Evolutionary conservation across 352 stramenopile genomes (phyloP), one percentile per base, ranked within the genome.

Genomic region (Phytopythium montanum): DNA sequence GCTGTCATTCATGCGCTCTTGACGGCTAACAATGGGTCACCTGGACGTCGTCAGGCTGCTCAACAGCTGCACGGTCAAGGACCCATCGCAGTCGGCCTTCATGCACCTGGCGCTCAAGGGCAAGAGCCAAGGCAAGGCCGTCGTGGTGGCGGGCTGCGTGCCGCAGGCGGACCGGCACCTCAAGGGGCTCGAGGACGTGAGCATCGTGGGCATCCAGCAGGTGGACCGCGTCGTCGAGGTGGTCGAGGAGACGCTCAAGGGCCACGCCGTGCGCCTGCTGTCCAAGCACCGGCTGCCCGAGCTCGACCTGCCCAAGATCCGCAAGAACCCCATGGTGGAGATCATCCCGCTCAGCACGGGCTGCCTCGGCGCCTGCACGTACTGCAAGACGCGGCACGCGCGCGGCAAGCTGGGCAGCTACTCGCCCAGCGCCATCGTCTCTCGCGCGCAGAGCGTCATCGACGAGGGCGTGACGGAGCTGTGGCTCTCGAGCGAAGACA

Each of bases 1-100:
- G 45, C 45, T 21, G 21, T 2, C 18, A 5, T 19, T 2, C n/a
- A 14, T 29, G 19, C n/a, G 45, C 4, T 31, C 26, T 33, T 23
- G 10, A 16, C 44, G n/a, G 16, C 46, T 42, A n/a, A 42, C 13
- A 5, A 12, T 7, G 36, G 36, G 18, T 5, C 21, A 0, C 39
- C 10, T 46, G 39, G 19, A 25, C 21, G 12, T 42, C 25, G 19
- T 21, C 31, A 82, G 73, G 74, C 61, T 98, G 23, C 66, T 98
- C 25, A 97, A 97, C 59, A 96, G 85, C 68, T 98, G 92, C 73
- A 98, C 92, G 8, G 92, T 98, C 45, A 98, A 98, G 64, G 89
- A 97, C 64, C 92, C 92, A 34, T 94, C 77, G n/a, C 83, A 98
- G 59, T 82, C 79, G 0, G 87, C 81, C 25, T 97, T 98, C 71